These are phyloP conservation scores for Leccinum fibrillosum DNA, from an alignment of 768 basidiomycete species.

Conservation along the genomic window DNA sequence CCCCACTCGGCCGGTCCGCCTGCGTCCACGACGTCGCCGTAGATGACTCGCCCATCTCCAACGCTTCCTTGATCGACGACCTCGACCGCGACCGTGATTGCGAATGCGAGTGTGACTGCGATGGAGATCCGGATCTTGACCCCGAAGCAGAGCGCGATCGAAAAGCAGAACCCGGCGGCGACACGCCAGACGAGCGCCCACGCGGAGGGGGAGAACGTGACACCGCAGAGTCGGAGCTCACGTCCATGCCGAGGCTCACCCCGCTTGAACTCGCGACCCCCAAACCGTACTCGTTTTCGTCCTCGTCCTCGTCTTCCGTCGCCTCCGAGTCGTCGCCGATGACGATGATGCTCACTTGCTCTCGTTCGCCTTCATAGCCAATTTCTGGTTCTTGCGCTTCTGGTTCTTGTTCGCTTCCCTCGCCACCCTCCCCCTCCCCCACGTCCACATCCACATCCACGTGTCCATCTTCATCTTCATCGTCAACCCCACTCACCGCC, in stretches of 20 bases:
- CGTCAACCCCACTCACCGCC: conserved; percentile 12
- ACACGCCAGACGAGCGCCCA: neutral
- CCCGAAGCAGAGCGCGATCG: conserved; percentile 6
- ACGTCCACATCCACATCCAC: neutral
- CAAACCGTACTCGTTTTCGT: neutral
- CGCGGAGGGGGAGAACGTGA: neutral
- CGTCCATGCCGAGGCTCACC: neutral
- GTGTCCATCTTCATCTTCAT: conserved; percentile 7
- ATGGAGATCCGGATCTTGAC: neutral
- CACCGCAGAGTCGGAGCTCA: neutral
- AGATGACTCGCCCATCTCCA: conserved; percentile 21
- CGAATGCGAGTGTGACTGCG: neutral
- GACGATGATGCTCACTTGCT: neutral
- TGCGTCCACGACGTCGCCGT: conserved; percentile 29
- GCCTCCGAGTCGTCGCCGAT: neutral
- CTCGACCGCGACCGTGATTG: conserved; percentile 10
- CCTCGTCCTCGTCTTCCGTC: neutral
- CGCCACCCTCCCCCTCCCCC: no score
- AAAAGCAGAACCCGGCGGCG: neutral
- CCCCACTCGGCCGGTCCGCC: conserved; percentile 4
- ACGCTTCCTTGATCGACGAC: conserved; percentile 16
- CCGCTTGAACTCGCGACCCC: neutral
- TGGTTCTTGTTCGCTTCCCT: neutral
- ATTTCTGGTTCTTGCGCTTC: neutral
- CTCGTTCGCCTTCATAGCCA: neutral